Base-by-base conservation (phyloP, 1,284 basidiomycete genomes). In the Tausonia pullulans region DNA sequence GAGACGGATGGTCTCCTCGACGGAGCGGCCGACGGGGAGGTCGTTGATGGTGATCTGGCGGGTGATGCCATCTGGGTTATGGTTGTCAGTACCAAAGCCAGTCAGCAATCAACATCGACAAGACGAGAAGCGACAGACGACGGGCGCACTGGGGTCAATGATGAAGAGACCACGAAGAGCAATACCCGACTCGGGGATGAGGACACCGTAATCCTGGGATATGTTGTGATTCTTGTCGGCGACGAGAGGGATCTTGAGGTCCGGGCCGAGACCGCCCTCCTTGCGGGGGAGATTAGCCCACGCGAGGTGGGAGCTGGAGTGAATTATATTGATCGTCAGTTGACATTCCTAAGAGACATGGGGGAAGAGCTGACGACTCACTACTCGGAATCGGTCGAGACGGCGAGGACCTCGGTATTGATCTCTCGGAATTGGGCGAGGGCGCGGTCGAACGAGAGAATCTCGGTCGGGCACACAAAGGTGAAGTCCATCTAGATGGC, bases 401-500 rank as follows among this genome's bases (percentile, higher is more conserved):
- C 75, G 67, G 86, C 86, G 67, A 93, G 82, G 61, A 94, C 85
- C 63, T 80, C 80, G 57, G 88, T 85, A 76, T 85, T 83, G 70
- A 92, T 79, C 66, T 81, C 81, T 62, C 82, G 79, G 80, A 94
- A 91, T 69, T 82, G 79, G 55, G 82, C 74, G 57, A 93, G 82
- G 3, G 88, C 86, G 69, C 88, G 86, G 76, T 93, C 91, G 82
- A 92, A 94, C 0, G 90, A 90, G 56, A 93, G 83, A 73, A 94
- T 92, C 45, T 94, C 90, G 69, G 90, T 92, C 46, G 90, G 90
- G 79, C 90, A 92, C 70, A 93, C 90, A 72, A 92, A 89, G 58
- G 51, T 50, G 41, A 52, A 44, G 43, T n/a, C 9, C 4, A 14
- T 7, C 39, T 10, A 14, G 14, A 14, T 5, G 14, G 27, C 10